Evolutionary conservation across 2,329 filamentous ascomycete species (phyloP), one percentile per base, ranked within the genome.

Genomic region (Curvularia eragrostidis): DNA sequence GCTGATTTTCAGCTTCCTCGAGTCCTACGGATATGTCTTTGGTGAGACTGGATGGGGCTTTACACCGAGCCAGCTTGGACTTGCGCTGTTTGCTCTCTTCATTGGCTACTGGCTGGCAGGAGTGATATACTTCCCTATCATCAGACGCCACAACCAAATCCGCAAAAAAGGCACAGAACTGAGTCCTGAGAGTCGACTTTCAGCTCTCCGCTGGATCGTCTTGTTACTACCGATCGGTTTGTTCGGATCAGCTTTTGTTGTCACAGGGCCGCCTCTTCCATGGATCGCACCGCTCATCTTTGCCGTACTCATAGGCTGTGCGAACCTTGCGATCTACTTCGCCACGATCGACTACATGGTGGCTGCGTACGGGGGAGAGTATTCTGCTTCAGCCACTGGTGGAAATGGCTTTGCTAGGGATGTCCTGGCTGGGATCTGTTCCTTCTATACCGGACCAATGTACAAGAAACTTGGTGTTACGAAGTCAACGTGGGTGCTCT

Each of bases 311-410:
- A 87, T 92, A 50, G 90, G 89, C 19, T 87, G 91, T 51, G 89
- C 89, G 43, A 92, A 73, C 49, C 89, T 89, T 60, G 79, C 84
- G 26, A 90, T 91, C 54, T 91, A 91, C 77, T 90, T 89, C 84
- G 87, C 88, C 0, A 91, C 89, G 0, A 89, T 91, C 59, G 88
- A 92, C 73, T 92, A 92, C 78, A 91, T 91, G 87, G 84, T 91
- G 13, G 87, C 87, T 41, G 86, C 88, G 0, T 90, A 91, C 64
- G 90, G 89, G 0, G 86, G 86, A 0, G 64, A 61, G 39, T 92
- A 90, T 73, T 85, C 88, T 5, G 89, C 90, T 1, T 91, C 89
- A 0, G 90, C 90, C 0, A 92, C 90, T 0, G 90, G 90, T 41
- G 90, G 89, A 13, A 92, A 93, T 61, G 90, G 89, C 1, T 91